Percentiles rank a stretch among this genome's conserved stretches.
Conservation (phyloP, 164 flowering plant genomes). For the Vitis riparia region DNA sequence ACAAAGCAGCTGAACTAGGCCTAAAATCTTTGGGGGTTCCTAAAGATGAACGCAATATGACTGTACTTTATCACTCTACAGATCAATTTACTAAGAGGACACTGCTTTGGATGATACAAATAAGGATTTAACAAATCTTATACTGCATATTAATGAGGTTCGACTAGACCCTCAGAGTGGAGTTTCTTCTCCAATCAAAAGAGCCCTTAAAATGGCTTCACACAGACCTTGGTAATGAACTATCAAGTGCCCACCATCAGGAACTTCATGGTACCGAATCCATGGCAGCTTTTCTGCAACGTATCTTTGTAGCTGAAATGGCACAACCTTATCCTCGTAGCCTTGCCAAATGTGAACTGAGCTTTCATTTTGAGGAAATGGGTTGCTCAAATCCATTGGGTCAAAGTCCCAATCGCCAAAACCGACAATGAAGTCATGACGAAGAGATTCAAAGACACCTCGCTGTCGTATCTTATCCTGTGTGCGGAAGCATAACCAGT, state of each 20-base stretch:
- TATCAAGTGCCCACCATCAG: constrained; percentile 53
- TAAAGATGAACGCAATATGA: background rate
- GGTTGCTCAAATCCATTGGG: constrained; percentile 44
- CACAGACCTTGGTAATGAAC: constrained; percentile 31
- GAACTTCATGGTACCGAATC: constrained; percentile 51
- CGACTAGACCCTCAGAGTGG: constrained; percentile 12
- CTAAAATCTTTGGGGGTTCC: too few species aligned
- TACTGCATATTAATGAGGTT: background rate
- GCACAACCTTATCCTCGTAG: constrained; percentile 45
- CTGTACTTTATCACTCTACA: constrained; percentile 1
- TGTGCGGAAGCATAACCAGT: background rate
- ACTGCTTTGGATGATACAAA: background rate
- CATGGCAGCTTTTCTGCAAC: constrained; percentile 39
- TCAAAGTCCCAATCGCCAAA: constrained; percentile 62
- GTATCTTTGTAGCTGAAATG: constrained; percentile 33
- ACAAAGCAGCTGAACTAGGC: too few species aligned
- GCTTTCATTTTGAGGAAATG: constrained; percentile 31
- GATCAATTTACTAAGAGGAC: constrained; percentile 4
- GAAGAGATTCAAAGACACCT: constrained; percentile 37
- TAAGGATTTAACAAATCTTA: background rate
- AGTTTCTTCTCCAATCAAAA: constrained; percentile 34
- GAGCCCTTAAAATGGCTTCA: constrained; percentile 37
- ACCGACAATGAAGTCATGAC: constrained; percentile 39
- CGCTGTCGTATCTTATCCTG: constrained; percentile 35
- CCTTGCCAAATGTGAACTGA: constrained; percentile 59